Percentiles rank a stretch among this genome's conserved stretches.
phyloP scores from a whole-genome alignment of 2,329 filamentous ascomycete genomes.

The Penicillium sp. region DNA sequence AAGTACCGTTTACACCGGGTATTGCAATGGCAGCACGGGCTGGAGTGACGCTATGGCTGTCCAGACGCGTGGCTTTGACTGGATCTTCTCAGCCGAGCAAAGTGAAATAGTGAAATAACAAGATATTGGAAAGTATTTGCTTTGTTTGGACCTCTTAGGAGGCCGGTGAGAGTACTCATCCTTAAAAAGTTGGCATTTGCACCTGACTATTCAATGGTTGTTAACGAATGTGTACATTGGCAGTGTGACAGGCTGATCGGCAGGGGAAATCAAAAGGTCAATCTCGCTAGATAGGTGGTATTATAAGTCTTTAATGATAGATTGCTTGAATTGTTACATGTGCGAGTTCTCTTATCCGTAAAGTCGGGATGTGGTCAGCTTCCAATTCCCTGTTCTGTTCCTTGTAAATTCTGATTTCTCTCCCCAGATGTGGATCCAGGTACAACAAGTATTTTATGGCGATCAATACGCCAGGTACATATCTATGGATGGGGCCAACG shows the following conservation, averaged over 20 bases:
- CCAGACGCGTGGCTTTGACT: conserved; percentile 4
- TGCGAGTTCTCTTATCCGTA: background rate
- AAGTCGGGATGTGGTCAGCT: background rate
- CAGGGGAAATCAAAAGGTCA: background rate
- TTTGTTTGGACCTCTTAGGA: background rate
- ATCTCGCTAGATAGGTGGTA: background rate
- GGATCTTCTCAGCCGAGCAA: background rate
- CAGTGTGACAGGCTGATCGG: background rate
- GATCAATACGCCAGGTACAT: conserved; percentile 1
- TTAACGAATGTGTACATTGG: background rate
- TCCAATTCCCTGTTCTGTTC: conserved; percentile 6
- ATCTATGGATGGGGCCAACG: background rate
- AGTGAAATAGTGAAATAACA: conserved; percentile 7
- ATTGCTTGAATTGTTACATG: background rate
- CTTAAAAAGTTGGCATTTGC: background rate
- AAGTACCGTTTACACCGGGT: background rate
- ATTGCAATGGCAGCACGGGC: background rate
- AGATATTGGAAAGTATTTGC: background rate
- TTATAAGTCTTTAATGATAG: background rate
- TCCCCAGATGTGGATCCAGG: conserved; percentile 1
- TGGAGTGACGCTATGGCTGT: conserved; percentile 2
- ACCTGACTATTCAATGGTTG: background rate
- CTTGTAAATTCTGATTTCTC: background rate
- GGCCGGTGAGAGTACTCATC: background rate
- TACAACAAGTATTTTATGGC: conserved; percentile 2